Evolutionary conservation across 2,329 filamentous ascomycete genomes (phyloP).

Genomic region (Neofusicoccum ribis): DNA sequence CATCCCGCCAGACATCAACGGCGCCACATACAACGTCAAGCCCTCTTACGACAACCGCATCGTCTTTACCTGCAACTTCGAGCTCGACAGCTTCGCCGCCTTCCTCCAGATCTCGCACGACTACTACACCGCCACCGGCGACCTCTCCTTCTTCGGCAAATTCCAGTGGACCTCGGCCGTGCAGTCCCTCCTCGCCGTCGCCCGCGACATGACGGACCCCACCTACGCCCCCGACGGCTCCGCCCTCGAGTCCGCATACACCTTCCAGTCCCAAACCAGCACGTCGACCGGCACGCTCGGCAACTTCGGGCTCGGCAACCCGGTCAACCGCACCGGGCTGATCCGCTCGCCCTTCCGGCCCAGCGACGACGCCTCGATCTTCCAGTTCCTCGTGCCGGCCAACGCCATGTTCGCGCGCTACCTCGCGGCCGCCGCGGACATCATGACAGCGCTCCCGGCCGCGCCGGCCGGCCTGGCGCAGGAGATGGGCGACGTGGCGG

Average conservation of each 20-base stretch:
- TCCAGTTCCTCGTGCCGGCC: conserved; percentile 50
- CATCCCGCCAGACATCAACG: conserved; percentile 41
- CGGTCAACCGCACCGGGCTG: conserved; percentile 50
- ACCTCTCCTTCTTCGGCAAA: conserved; percentile 49
- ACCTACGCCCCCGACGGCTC: conserved; percentile 50
- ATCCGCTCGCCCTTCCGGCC: conserved; percentile 53
- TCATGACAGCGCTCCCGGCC: conserved; percentile 54
- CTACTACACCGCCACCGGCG: conserved; percentile 51
- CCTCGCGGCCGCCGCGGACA: conserved; percentile 54
- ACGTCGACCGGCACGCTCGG: conserved; percentile 50
- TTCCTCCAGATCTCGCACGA: conserved; percentile 52
- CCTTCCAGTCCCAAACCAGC: conserved; percentile 45
- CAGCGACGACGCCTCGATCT: conserved; percentile 52
- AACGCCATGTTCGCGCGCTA: conserved; percentile 74
- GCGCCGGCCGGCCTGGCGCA: conserved; percentile 51
- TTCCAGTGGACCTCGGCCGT: conserved; percentile 50
- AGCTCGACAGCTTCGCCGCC: conserved; percentile 53
- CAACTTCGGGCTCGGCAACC: conserved; percentile 56
- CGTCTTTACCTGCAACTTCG: conserved; percentile 57
- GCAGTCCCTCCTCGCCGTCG: conserved; percentile 46
- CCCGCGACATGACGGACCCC: conserved; percentile 47
- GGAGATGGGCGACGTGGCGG: conserved; percentile 59
- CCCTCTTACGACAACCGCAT: conserved; percentile 44
- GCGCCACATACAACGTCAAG: conserved; percentile 46
- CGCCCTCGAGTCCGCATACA: conserved; percentile 46